phyloP scores from a whole-genome alignment of 2,329 filamentous ascomycete genomes.

The Neurospora sp. region DNA sequence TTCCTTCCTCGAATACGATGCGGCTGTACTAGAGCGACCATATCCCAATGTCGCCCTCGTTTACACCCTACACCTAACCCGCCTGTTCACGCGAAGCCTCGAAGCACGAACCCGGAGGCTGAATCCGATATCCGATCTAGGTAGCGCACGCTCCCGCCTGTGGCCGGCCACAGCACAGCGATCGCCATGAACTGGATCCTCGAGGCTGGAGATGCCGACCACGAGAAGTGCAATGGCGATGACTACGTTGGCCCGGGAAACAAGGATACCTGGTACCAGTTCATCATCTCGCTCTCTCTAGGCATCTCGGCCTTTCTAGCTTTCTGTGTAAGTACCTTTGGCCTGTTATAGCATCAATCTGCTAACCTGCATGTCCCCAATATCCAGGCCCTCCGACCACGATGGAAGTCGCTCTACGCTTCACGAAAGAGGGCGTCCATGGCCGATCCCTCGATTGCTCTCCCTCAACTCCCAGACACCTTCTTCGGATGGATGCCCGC shows the following conservation, averaged over 20 bases:
- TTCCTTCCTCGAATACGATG: neutral
- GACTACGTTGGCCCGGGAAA: conserved; percentile 25
- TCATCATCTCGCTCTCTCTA: conserved; percentile 60
- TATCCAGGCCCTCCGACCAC: conserved; percentile 65
- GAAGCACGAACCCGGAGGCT: neutral
- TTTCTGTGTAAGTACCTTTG: conserved; percentile 55
- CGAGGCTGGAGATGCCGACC: conserved; percentile 7
- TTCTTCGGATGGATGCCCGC: conserved; percentile 91
- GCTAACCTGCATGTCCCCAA: neutral
- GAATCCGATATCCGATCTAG: neutral
- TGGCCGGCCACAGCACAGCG: neutral
- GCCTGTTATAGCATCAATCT: conserved; percentile 1
- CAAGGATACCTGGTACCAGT: conserved; percentile 52
- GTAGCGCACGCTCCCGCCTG: neutral
- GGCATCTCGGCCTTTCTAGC: conserved; percentile 62
- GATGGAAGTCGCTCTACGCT: conserved; percentile 87
- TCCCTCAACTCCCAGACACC: conserved; percentile 73
- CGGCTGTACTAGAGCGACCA: neutral
- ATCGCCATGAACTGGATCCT: conserved; percentile 15
- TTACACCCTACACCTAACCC: neutral
- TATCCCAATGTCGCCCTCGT: neutral
- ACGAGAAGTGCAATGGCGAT: conserved; percentile 17
- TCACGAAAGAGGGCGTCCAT: conserved; percentile 68
- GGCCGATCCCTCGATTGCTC: conserved; percentile 37
- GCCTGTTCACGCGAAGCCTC: neutral